These are phyloP conservation scores for Podila epigama DNA, from an alignment of 192 early-diverging fungal genomes.

Conservation along the genomic window DNA sequence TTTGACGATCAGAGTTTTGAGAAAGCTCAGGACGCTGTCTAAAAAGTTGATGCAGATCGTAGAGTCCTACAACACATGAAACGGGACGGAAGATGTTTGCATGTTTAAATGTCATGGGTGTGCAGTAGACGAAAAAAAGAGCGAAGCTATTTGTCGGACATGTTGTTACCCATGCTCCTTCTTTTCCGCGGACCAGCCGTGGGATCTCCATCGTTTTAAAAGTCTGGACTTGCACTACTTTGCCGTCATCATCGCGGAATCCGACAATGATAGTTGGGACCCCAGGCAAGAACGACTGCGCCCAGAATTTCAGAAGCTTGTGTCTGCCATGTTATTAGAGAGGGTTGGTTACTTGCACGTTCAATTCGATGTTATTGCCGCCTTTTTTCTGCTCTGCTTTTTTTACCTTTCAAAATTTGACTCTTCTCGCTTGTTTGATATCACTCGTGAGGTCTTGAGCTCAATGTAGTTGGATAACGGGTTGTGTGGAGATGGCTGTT, in stretches of 20 bases:
- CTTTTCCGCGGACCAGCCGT: conserved; percentile 71
- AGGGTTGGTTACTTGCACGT: neutral
- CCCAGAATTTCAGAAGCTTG: conserved; percentile 93
- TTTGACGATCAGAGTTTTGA: conserved; percentile 38
- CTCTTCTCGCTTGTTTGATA: conserved; percentile 56
- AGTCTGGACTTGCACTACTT: conserved; percentile 60
- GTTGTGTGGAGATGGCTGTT: conserved; percentile 44
- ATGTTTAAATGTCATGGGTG: neutral
- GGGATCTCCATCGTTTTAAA: conserved; percentile 86
- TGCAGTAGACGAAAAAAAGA: neutral
- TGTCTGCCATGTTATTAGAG: conserved; percentile 43
- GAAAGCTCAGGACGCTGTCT: conserved; percentile 64
- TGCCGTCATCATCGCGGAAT: conserved; percentile 81
- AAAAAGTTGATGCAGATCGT: conserved; percentile 89
- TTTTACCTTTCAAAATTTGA: conserved; percentile 68
- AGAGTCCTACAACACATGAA: conserved; percentile 57
- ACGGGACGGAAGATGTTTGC: neutral
- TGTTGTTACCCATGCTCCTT: conserved; percentile 70
- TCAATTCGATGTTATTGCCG: neutral
- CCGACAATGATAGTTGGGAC: conserved; percentile 85
- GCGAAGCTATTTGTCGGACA: neutral
- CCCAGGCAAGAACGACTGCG: conserved; percentile 92
- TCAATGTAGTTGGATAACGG: conserved; percentile 80
- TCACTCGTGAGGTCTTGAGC: conserved; percentile 77
- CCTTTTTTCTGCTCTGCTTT: neutral